These are phyloP conservation scores for Stemphylium beticola DNA, from an alignment of 2,329 filamentous ascomycete genomes.

Conservation along the genomic window DNA sequence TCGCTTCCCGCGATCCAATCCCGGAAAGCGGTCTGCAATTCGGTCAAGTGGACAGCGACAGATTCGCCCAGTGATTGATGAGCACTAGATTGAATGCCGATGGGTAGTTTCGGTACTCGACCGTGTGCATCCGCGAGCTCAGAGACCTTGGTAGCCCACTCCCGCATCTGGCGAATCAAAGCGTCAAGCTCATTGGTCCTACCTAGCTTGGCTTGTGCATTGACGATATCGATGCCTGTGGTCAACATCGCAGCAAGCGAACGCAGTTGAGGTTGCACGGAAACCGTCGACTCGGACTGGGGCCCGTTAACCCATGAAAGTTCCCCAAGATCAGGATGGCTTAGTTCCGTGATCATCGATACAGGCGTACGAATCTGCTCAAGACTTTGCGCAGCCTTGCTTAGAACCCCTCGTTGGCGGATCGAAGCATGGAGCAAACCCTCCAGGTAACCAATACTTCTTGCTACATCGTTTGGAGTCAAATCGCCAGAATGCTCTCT, in stretches of 20 bases:
- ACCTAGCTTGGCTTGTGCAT: slow-evolving; percentile 71
- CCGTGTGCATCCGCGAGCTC: slow-evolving; percentile 24
- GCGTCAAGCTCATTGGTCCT: slow-evolving; percentile 42
- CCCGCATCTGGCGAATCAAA: slow-evolving; percentile 32
- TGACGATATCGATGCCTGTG: slow-evolving; percentile 66
- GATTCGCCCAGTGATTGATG: slow-evolving; percentile 22
- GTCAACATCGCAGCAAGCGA: slow-evolving; percentile 76
- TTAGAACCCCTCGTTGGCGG: slow-evolving; percentile 61
- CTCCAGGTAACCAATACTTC: slow-evolving; percentile 86
- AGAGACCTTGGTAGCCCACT: slow-evolving; percentile 29
- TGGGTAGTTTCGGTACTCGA: slow-evolving; percentile 33
- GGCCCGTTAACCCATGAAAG: slow-evolving; percentile 25
- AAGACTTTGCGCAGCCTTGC: slow-evolving; percentile 37
- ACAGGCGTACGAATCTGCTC: slow-evolving; percentile 49
- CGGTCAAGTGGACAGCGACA: slow-evolving; percentile 18
- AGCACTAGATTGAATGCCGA: slow-evolving; percentile 31
- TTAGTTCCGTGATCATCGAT: slow-evolving; percentile 40
- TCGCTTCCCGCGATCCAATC: slow-evolving; percentile 30
- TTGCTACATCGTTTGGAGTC: slow-evolving; percentile 76
- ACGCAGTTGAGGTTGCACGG: slow-evolving; percentile 31
- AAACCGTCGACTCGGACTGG: slow-evolving; percentile 14
- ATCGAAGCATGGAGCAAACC: slow-evolving; percentile 74
- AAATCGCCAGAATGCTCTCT: slow-evolving; percentile 84
- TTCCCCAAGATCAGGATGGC: slow-evolving; percentile 16
- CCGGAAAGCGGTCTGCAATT: slow-evolving; percentile 25